Evolutionary conservation across 352 stramenopile genomes (phyloP).

Genomic region (Globisporangium canariense): DNA sequence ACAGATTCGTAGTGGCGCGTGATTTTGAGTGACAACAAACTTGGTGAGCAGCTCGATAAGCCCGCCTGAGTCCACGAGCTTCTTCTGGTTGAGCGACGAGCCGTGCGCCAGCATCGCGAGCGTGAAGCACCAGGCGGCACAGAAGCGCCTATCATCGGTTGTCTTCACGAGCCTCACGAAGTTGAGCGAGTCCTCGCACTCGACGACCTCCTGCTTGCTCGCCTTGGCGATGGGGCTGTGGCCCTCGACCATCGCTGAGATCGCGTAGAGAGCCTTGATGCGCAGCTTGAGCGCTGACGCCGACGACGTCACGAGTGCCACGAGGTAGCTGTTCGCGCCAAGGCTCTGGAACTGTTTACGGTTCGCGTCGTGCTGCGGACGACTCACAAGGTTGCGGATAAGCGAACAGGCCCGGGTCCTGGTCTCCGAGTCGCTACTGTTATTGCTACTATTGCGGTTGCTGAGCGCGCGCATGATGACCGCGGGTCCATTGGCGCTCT

Average conservation of each 20-base stretch:
- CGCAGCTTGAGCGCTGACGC: constrained; percentile 27
- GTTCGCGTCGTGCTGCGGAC: constrained; percentile 37
- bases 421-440: constrained; percentile 14
- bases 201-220: constrained; percentile 58
- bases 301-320: constrained; percentile 22
- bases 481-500: constrained; percentile 24
- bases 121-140: constrained; percentile 42
- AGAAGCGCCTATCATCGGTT: constrained; percentile 28
- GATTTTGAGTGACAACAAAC: constrained; percentile 20
- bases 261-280: constrained; percentile 46
- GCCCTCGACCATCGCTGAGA: constrained; percentile 46
- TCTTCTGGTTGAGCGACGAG: constrained; percentile 51
- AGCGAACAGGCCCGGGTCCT: constrained; percentile 37
- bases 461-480: constrained; percentile 53
- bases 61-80: constrained; percentile 25
- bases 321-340: constrained; percentile 36
- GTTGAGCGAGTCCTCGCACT: constrained; percentile 40
- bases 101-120: constrained; percentile 37
- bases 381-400: constrained; percentile 44
- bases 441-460: constrained; percentile 1
- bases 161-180: constrained; percentile 30
- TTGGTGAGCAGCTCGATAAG: constrained; percentile 38
- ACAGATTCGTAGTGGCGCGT: constrained; percentile 26
- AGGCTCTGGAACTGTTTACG: constrained; percentile 49
- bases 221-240: constrained; percentile 23